Evolutionary conservation across 345 rosid species (phyloP), one percentile per base, ranked within the genome.

Genomic region (Psidium guajava): DNA sequence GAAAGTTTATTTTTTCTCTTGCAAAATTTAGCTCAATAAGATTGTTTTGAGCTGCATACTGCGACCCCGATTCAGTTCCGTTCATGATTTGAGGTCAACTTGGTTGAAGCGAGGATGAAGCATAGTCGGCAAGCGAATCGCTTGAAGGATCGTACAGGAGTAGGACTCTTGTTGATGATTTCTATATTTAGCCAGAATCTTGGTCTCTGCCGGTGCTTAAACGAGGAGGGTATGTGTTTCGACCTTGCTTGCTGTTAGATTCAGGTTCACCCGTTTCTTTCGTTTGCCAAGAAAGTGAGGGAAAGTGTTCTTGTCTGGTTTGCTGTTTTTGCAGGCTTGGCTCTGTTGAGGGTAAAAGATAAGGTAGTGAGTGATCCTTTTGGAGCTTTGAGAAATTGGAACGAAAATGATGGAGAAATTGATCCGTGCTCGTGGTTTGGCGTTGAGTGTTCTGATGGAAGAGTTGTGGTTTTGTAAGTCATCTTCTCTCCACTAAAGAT

Each of bases 371-470:
- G 83, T 8, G 93, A 92, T 87, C 92, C 94, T 14, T 91, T 88
- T 87, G 92, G 90, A 56, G 92, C 90, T 84, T 87, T 92, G 87
- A 85, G 84, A 54, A 86, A 86, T 86, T 91, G 94, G 95, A 86
- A 82, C 55, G 77, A 85, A 54, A 54, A 84, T 59, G 87, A 89
- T 82, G 89, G 90, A 84, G 90, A 81, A 28, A 27, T 82, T 73
- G 90, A 89, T 89, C 91, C 87, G 3, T 92, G 94, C 85, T 91
- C 88, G n/a, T 93, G 93, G 93, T 88, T 86, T 49, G 93, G 93
- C 47, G 91, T 90, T 18, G 90, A 85, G 84, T 94, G 93, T 85
- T 89, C 87, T 50, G 87, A 88, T 54, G 92, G 89, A 54, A 89
- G 87, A 87, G 93, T 93, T 80, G 88, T 91, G 77, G 82, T 11